Evolutionary conservation across 2,329 filamentous ascomycete genomes (phyloP), one percentile per base, ranked within the genome.

Genomic region (Alternaria sp.): DNA sequence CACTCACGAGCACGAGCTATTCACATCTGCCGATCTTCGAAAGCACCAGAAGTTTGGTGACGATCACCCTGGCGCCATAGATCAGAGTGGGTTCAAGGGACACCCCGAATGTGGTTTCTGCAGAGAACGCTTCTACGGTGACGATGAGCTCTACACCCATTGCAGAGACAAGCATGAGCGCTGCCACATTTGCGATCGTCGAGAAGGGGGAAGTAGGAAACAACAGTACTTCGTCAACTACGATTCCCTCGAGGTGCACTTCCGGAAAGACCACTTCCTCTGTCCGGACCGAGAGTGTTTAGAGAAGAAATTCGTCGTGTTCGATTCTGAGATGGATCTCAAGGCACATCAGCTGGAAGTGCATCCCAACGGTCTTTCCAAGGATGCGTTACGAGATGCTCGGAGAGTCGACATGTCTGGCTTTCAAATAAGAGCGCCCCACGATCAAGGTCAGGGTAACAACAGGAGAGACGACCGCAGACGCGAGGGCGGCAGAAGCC

Each of bases 221-320:
- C 94, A 93, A 7, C 92, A 97, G 72, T 99, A 99, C 75, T 99
- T 92, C 75, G 82, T 90, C 59, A 88, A 99, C 79, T 98, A 97
- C 78, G 86, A 93, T 65, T 86, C 90, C 0, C 82, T 99, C 3
- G 93, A 96, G 73, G 81, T 88, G 36, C 95, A 99, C 78, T 98
- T 98, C 75, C 85, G 86, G 62, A 89, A 89, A 66, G 93, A 95
- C 56, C 95, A 99, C 77, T 97, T 89, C 72, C 80, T 93, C 0
- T 99, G 95, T 73, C 78, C 86, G 6, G 93, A 99, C 69, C 84
- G 85, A 53, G 93, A 97, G 72, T 99, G 95, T 71, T 76, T 95
- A 72, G 95, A 98, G 69, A 97, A 97, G 85, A 98, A 97, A 75
- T 97, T 98, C 74, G 90, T 98, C 29, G 95, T 98, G 0, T 99